Percentiles rank a stretch among this genome's conserved stretches.
Conservation (phyloP, 2,329 filamentous ascomycete species). For the Truncatella angustata region DNA sequence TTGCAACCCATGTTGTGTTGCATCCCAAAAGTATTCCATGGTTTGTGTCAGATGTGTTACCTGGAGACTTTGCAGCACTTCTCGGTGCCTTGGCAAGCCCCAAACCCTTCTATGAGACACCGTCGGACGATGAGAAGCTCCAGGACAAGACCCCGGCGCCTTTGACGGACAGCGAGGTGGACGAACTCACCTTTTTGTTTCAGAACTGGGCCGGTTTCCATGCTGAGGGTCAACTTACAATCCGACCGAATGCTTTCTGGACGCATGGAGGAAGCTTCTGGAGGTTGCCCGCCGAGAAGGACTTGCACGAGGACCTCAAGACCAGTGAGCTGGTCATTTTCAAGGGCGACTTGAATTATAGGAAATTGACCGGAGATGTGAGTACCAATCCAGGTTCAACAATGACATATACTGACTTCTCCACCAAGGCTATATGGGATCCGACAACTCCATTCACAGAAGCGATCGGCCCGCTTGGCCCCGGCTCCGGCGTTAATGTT, state of each 20-base stretch:
- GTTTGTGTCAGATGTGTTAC: conserved; percentile 96
- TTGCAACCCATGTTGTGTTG: conserved; percentile 84
- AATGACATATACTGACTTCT: not conserved
- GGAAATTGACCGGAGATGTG: conserved; percentile 88
- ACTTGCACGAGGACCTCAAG: conserved; percentile 75
- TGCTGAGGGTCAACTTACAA: conserved; percentile 75
- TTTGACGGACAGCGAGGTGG: conserved; percentile 65
- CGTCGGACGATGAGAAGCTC: conserved; percentile 63
- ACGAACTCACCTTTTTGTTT: conserved; percentile 74
- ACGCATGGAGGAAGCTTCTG: conserved; percentile 85
- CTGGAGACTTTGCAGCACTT: conserved; percentile 79
- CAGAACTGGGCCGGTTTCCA: conserved; percentile 77
- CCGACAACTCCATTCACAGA: conserved; percentile 81
- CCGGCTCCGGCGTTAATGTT: conserved; percentile 77
- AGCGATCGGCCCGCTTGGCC: conserved; percentile 83
- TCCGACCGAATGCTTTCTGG: conserved; percentile 90
- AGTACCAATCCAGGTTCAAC: conserved; percentile 30
- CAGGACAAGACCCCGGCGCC: conserved; percentile 57
- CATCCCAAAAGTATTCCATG: conserved; percentile 95
- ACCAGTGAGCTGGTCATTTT: conserved; percentile 86
- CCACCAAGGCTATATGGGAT: conserved; percentile 70
- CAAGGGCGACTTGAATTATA: conserved; percentile 96
- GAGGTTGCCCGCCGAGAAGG: conserved; percentile 71
- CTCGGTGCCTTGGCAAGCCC: conserved; percentile 78
- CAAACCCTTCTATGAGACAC: conserved; percentile 73